Evolutionary conservation across 2,329 filamentous ascomycete genomes (phyloP), one percentile per base, ranked within the genome.

Genomic region (Tolypocladium capitatum): DNA sequence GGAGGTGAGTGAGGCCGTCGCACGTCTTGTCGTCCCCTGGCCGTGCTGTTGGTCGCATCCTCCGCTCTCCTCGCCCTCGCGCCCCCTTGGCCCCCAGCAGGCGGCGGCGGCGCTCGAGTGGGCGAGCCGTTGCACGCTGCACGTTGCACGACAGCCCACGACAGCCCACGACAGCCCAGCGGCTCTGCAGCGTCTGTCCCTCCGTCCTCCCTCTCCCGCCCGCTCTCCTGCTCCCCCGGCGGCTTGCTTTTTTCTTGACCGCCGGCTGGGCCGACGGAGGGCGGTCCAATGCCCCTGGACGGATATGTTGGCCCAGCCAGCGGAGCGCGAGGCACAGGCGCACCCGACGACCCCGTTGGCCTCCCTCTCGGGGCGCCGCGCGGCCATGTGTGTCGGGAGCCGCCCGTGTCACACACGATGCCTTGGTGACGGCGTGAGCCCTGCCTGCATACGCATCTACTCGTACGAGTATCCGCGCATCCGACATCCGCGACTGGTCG

Each of bases 1-100:
- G 41, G 49, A 53, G 51, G 51, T 53, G 44, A 49, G 51, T 47
- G 40, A 33, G 11, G 21, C 31, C 20, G 36, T 40, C 36, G 36
- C 35, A 40, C 38, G 24, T 3, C 38, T 28, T 24, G 38, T 16
- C 36, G 36, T 18, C 35, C 35, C 35, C 35, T 21, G 2, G 36
- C 14, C 24, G 38, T 14, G 5, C 36, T 16, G 38, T 30, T 42
- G 38, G 38, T 11, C 38, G 38, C 38, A 13, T 18, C 16, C 16
- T 18, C 38, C 21, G n/a, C 24, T 14, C 38, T 41, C n/a, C 21
- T 24, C 36, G 36, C 21, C 35, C 10, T 21, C 35, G 13, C 20
- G 5, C 18, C 21, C 7, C 11, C 14, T 9, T 41, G 21, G 38
- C 2, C 8, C 38, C 24, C 38, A 11, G 24, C 24, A 18, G 5